These are phyloP conservation scores for Suillus brevipes DNA, from an alignment of 768 basidiomycete species.

Conservation along the genomic window DNA sequence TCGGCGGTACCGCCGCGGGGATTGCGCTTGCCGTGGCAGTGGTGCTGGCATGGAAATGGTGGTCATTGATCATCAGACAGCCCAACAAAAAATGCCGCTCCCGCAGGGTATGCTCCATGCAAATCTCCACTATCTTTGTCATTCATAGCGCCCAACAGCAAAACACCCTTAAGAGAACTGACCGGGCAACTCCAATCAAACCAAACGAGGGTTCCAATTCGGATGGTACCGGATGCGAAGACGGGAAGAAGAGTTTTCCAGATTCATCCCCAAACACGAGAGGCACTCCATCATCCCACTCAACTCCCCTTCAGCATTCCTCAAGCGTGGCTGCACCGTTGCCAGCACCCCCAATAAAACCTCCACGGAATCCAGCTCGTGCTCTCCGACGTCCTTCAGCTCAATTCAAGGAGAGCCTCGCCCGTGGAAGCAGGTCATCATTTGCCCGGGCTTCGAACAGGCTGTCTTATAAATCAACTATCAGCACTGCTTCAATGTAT, in stretches of 20 bases:
- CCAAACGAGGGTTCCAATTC: background rate
- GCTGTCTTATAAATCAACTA: slow-evolving; percentile 24
- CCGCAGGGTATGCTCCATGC: background rate
- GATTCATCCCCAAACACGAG: background rate
- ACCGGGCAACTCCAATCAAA: background rate
- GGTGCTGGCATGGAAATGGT: slow-evolving; percentile 47
- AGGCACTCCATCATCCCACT: background rate
- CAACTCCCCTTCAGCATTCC: background rate
- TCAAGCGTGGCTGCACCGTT: background rate
- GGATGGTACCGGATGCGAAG: background rate
- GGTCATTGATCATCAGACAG: slow-evolving; percentile 30
- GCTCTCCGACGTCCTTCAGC: background rate
- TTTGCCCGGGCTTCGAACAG: background rate
- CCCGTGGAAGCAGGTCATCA: background rate
- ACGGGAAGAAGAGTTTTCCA: background rate
- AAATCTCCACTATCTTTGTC: background rate
- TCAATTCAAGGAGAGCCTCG: background rate
- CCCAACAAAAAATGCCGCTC: background rate
- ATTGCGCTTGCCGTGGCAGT: slow-evolving; percentile 44
- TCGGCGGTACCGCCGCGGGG: slow-evolving; percentile 50
- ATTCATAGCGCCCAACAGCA: slow-evolving; percentile 2
- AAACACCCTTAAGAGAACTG: background rate
- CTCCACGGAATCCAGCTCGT: slow-evolving; percentile 1
- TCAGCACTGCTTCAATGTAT: slow-evolving; percentile 37
- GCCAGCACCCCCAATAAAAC: background rate